Conservation (phyloP, 805 yeast species). For the Kodamaea restingae region DNA sequence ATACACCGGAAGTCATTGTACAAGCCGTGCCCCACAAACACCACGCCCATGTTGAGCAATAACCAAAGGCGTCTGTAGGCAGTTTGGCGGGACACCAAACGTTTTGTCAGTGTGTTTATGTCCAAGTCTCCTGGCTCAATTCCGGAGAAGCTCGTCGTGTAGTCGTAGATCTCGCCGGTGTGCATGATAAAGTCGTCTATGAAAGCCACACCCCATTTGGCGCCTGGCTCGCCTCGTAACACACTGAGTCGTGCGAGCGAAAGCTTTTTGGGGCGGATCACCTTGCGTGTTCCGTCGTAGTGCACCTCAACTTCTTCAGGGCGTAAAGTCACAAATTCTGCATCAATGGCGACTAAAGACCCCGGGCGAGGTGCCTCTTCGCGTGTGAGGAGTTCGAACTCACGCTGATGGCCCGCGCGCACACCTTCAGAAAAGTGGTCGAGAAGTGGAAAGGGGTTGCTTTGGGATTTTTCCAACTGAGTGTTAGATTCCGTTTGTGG, state of each 20-base stretch:
- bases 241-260: conserved; percentile 90
- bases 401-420: conserved; percentile 53
- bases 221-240: conserved; percentile 65
- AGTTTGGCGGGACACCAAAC: conserved; percentile 73
- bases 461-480: too few species aligned
- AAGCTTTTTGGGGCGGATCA: conserved; percentile 70
- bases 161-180: conserved; percentile 68
- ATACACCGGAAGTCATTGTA: conserved; percentile 89
- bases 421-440: conserved; percentile 66
- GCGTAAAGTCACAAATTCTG: conserved; percentile 84
- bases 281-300: conserved; percentile 62
- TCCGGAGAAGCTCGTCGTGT: conserved; percentile 89
- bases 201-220: conserved; percentile 67
- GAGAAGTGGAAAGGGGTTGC: not conserved
- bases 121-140: conserved; percentile 88
- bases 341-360: conserved; percentile 85
- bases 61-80: conserved; percentile 91
- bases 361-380: conserved; percentile 75
- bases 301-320: conserved; percentile 78
- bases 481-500: too few species aligned
- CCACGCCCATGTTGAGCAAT: conserved; percentile 79
- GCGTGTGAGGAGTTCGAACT: conserved; percentile 63
- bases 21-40: conserved; percentile 93
- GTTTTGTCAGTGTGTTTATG: conserved; percentile 56
- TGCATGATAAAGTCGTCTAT: conserved; percentile 91